phyloP scores from a whole-genome alignment of 116 monocot genomes.

The Cymodocea nodosa region DNA sequence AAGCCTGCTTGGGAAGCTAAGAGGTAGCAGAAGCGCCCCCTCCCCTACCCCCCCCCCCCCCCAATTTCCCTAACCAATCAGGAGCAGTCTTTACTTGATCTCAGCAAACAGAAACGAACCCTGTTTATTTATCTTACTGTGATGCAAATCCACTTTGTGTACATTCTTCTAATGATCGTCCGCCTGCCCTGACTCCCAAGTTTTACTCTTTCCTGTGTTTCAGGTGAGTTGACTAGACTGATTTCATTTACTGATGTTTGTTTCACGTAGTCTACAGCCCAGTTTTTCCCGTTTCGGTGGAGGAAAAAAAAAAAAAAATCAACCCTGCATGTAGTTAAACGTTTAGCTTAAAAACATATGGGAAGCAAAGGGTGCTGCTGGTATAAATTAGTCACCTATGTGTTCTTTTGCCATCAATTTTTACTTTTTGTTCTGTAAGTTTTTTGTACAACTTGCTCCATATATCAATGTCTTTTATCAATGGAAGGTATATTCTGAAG shows the following conservation, averaged over 20 bases:
- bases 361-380: neutral
- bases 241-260: constrained; percentile 2
- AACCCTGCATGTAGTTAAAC: neutral
- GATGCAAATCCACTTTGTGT: constrained; percentile 6
- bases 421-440: neutral
- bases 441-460: too few relatives aligned
- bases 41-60: too few relatives aligned
- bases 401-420: neutral
- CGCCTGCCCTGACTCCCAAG: neutral
- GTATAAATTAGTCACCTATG: neutral
- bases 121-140: neutral
- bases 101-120: neutral
- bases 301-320: neutral
- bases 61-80: neutral
- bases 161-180: constrained; percentile 1
- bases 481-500: too few relatives aligned
- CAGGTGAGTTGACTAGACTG: constrained; percentile 7
- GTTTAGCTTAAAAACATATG: neutral
- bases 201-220: neutral
- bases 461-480: too few relatives aligned
- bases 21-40: neutral
- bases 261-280: neutral
- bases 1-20: constrained; percentile 11
- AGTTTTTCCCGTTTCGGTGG: neutral
- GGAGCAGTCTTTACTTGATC: constrained; percentile 3